Conservation (phyloP, 2,329 filamentous ascomycete genomes). For the Fusarium mundagurra region DNA sequence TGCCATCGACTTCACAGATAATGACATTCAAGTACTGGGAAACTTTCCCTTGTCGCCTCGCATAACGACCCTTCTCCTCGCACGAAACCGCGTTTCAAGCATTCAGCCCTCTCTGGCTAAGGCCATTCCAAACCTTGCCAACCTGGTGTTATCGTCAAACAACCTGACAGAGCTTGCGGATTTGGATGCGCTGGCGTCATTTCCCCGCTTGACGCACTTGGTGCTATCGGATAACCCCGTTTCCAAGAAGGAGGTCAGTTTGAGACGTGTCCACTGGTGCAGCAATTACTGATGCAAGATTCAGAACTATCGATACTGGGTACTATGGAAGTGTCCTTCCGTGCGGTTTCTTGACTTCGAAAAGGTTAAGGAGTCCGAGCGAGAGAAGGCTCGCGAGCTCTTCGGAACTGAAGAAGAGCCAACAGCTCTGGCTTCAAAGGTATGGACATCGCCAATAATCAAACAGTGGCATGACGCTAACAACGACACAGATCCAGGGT, state of each 20-base stretch:
- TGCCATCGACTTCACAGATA: slow-evolving; percentile 98
- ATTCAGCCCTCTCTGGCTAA: slow-evolving; percentile 81
- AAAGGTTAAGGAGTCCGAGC: slow-evolving; percentile 90
- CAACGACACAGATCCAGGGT: slow-evolving; percentile 73
- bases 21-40: slow-evolving; percentile 87
- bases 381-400: slow-evolving; percentile 77
- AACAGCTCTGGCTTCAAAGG: slow-evolving; percentile 80
- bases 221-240: slow-evolving; percentile 89
- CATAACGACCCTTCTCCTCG: slow-evolving; percentile 86
- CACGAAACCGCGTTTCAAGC: slow-evolving; percentile 84
- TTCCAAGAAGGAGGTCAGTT: slow-evolving; percentile 85
- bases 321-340: slow-evolving; percentile 85
- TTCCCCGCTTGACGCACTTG: slow-evolving; percentile 79
- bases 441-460: slow-evolving; percentile 40
- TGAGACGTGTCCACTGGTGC: not conserved
- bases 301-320: slow-evolving; percentile 91
- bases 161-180: slow-evolving; percentile 86
- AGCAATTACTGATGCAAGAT: slow-evolving; percentile 2
- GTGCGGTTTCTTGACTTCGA: slow-evolving; percentile 92
- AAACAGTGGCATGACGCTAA: slow-evolving; percentile 11
- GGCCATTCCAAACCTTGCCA: slow-evolving; percentile 82
- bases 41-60: slow-evolving; percentile 95
- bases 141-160: slow-evolving; percentile 85
- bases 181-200: slow-evolving; percentile 78
- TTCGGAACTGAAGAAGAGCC: slow-evolving; percentile 85